Base-by-base conservation (phyloP, 208 protist genomes). In the Acanthamoeba lenticulata region DNA sequence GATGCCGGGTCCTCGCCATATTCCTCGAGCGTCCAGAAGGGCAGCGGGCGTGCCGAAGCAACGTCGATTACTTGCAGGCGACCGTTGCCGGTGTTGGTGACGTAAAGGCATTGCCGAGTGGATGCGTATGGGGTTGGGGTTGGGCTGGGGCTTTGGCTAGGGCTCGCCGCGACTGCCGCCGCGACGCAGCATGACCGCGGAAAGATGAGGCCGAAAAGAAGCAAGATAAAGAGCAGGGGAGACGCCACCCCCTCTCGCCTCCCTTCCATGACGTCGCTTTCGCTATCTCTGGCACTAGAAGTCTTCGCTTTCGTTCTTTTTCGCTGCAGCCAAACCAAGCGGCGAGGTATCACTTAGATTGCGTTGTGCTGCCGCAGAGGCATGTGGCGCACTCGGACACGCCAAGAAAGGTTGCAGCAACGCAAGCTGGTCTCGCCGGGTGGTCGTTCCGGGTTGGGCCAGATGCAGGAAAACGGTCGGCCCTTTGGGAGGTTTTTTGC, bases 51-150 rank as follows among this genome's bases (percentile, higher is more conserved):
- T 3, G 69, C 69, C 17, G 69, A 45, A 6, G 40, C 69, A 11
- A 81, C 69, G 38, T 81, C 69, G n/a, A 81, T 81, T 7, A 81
- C 40, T 36, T 81, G 69, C 40, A 81, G 38, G 17, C 69, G 69
- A 4, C 69, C 69, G 40, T 81, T 81, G 69, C 69, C 69, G 13
- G 38, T 81, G 69, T 81, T 81, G 38, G 69, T 81, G 38, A 81
- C 69, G 69, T 81, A 81, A 36, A 81, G 69, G 36, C 69, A 81
- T 36, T 81, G 69, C 60, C 27, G n/a, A n/a, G n/a, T n/a, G n/a
- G n/a, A n/a, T n/a, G n/a, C n/a, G n/a, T 57, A 11, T 57, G 49
- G 19, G 15, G 45, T 24, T 57, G 49, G 19, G 19, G 27, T 62
- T 24, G 27, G 5, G 0, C 55, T 4, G 24, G 24, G 55, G 27